Conservation (phyloP, 179 eudicot genomes). For the Carnegiea gigantea region DNA sequence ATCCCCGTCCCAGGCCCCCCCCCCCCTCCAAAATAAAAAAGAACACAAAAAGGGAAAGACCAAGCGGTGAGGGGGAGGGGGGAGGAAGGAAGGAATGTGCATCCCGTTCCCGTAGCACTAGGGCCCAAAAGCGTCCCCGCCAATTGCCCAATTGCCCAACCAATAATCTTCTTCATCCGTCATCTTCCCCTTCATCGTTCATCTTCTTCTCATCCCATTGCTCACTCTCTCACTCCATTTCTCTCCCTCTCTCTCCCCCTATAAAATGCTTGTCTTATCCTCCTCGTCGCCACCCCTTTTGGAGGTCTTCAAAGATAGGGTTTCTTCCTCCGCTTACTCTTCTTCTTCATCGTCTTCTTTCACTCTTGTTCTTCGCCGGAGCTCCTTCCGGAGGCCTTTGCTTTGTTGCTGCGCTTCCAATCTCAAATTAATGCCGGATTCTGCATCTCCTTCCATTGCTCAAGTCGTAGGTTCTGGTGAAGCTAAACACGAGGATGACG, state of each 20-base stretch:
- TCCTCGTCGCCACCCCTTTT: slow-evolving; percentile 30
- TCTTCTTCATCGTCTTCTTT: slow-evolving; percentile 7
- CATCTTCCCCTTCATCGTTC: not conserved
- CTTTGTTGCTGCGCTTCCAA: slow-evolving; percentile 34
- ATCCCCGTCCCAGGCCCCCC: no score
- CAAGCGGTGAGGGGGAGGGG: no score
- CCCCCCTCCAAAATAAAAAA: no score
- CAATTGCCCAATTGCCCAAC: no score
- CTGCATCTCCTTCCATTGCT: slow-evolving; percentile 9
- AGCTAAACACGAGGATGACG: not conserved
- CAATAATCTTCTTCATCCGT: not conserved
- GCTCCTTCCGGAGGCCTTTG: not conserved
- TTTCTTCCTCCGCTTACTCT: slow-evolving; percentile 18
- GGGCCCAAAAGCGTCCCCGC: no score
- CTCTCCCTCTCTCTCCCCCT: slow-evolving; percentile 18
- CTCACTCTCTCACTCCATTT: slow-evolving; percentile 2
- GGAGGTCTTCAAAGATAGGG: slow-evolving; percentile 30
- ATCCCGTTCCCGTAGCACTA: no score
- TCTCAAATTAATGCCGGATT: slow-evolving; percentile 39
- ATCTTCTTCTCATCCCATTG: not conserved
- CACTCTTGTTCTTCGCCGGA: slow-evolving; percentile 20
- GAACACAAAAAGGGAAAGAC: no score
- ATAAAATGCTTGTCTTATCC: slow-evolving; percentile 34
- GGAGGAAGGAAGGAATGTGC: no score
- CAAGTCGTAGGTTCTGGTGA: slow-evolving; percentile 5